Evolutionary conservation across 106 monocot species (phyloP).

Genomic region (Dioscorea dumetorum): DNA sequence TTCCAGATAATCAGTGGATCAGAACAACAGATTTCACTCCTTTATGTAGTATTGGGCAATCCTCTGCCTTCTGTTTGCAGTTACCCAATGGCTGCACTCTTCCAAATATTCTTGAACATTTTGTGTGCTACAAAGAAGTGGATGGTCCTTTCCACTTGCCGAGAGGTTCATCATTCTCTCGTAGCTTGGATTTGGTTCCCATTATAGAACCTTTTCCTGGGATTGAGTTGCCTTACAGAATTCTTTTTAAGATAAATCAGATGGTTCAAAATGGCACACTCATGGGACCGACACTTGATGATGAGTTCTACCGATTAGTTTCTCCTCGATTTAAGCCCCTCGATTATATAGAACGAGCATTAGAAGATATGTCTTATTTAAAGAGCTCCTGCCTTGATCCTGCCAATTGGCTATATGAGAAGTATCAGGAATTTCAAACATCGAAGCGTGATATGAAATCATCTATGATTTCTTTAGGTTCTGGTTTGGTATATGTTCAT

Average conservation of each 20-base stretch:
- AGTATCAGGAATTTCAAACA: slow-evolving; percentile 29
- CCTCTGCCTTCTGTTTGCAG: slow-evolving; percentile 67
- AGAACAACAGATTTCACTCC: slow-evolving; percentile 86
- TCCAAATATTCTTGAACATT: slow-evolving; percentile 49
- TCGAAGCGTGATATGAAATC: slow-evolving; percentile 18
- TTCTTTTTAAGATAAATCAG: slow-evolving; percentile 79
- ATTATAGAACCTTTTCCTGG: slow-evolving; percentile 41
- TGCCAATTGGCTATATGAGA: slow-evolving; percentile 38
- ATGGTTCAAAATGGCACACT: slow-evolving; percentile 84
- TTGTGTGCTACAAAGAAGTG: slow-evolving; percentile 43
- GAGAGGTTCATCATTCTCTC: slow-evolving; percentile 37
- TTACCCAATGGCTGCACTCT: slow-evolving; percentile 26
- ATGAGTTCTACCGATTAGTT: slow-evolving; percentile 39
- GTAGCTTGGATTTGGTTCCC: slow-evolving; percentile 53
- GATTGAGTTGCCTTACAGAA: slow-evolving; percentile 44
- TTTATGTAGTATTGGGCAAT: slow-evolving; percentile 63
- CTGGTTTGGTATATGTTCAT: slow-evolving; percentile 79
- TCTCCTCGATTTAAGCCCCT: slow-evolving; percentile 18
- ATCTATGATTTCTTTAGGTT: slow-evolving; percentile 30
- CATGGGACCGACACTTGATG: slow-evolving; percentile 66
- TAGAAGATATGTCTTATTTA: slow-evolving; percentile 58
- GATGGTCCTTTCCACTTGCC: slow-evolving; percentile 24
- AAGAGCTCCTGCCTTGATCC: slow-evolving; percentile 56
- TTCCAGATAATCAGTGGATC: slow-evolving; percentile 67
- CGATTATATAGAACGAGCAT: slow-evolving; percentile 47